Evolutionary conservation across 495 filamentous ascomycete species (phyloP), one percentile per base, ranked within the genome.

Genomic region (Penicillium canariense): DNA sequence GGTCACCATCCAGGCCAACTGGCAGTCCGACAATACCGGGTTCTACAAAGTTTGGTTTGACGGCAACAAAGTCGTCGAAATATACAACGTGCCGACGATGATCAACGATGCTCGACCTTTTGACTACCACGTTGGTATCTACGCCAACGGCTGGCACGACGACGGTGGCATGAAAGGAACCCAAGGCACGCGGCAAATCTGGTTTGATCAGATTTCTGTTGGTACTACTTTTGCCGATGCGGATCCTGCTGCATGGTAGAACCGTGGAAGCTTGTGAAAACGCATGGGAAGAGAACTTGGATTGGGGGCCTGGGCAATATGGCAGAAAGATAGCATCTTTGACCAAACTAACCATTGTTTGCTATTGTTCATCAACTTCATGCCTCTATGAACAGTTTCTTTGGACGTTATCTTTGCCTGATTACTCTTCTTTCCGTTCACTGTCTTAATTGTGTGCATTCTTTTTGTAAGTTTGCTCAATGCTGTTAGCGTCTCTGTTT

Each of bases 141-240:
- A 82, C 62, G 81, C 81, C 0, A 84, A 82, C 60, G 73, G 70
- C 6, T 84, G 81, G 81, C 69, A 82, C 50, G 80, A 82, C 50
- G 66, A 77, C 48, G 54, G 48, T 1, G 56, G 61, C 14, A 68
- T 74, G 54, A 55, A 69, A 53, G 80, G 80, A 0, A 74, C 62
- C 2, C 80, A 82, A 68, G 67, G 67, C 0, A 77, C 75, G 5
- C 59, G 79, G 4, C 69, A 78, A 58, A 62, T 81, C 14, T 84
- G 79, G 76, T 80, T 72, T 58, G 80, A 82, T 61, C 71, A 81
- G 67, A 76, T 81, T 60, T 72, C 73, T 11, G 58, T 72, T 7
- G 80, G 79, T 6, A 74, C 69, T 10, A 71, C 64, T 0, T 78
- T 78, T 62, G 63, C 66, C 6, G 78, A 82, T 66, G 77, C 75